Percentiles rank a stretch among this genome's conserved stretches.
Conservation (phyloP, 148 eudicot genomes). For the Oxyria digyna region DNA sequence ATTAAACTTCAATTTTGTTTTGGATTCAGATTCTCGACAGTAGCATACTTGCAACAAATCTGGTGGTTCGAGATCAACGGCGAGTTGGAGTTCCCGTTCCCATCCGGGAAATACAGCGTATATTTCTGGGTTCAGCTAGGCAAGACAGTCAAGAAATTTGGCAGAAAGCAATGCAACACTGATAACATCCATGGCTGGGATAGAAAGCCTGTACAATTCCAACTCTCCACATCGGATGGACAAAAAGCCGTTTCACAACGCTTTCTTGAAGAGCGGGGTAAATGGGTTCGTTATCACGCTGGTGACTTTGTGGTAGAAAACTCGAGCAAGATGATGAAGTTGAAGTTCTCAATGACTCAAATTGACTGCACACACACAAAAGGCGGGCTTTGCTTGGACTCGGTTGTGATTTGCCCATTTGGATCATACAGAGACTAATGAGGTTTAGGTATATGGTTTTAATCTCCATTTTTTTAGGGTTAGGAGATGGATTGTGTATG, state of each 20-base stretch:
- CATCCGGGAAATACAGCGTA: constrained; percentile 9
- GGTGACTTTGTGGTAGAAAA: constrained; percentile 13
- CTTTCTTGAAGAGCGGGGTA: constrained; percentile 8
- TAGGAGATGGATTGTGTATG: background rate
- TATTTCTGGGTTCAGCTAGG: constrained; percentile 12
- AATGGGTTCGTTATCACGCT: constrained; percentile 8
- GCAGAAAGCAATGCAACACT: background rate
- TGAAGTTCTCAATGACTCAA: constrained; percentile 13
- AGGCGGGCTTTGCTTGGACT: constrained; percentile 12
- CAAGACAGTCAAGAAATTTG: constrained; percentile 7
- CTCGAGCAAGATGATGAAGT: background rate
- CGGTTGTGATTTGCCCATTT: constrained; percentile 6
- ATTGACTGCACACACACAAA: constrained; percentile 15
- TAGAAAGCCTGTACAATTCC: constrained; percentile 8
- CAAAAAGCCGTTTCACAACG: constrained; percentile 8
- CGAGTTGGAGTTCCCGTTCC: constrained; percentile 13
- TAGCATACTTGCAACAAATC: constrained; percentile 14
- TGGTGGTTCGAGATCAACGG: constrained; percentile 15
- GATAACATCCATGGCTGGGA: constrained; percentile 14
- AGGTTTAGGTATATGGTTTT: constrained; percentile 27
- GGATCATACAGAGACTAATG: constrained; percentile 46
- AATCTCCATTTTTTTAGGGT: background rate
- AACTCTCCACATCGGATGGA: constrained; percentile 8
- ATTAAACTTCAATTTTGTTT: background rate
- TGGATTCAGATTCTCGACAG: constrained; percentile 5